Evolutionary conservation across 2,329 filamentous ascomycete genomes (phyloP).

Genomic region (Monosporascus sp.): DNA sequence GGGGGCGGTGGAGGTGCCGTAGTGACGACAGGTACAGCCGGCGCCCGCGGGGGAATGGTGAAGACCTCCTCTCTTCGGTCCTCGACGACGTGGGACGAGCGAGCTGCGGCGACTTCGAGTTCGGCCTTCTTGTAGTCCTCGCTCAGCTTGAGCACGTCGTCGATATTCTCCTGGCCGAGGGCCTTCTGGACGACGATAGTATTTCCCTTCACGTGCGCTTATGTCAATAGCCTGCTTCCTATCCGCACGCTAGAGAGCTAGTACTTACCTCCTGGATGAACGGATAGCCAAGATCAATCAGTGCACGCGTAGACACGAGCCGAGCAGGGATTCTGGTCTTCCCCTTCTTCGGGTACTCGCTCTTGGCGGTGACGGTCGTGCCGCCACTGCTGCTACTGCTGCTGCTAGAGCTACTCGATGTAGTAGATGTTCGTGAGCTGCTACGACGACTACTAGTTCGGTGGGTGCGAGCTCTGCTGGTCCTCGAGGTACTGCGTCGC

Average conservation of each 20-base stretch:
- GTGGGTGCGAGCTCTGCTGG: slow-evolving; percentile 30
- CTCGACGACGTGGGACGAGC: slow-evolving; percentile 44
- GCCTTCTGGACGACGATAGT: slow-evolving; percentile 79
- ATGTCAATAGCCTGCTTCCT: neutral
- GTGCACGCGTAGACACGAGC: slow-evolving; percentile 72
- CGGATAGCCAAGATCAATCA: slow-evolving; percentile 80
- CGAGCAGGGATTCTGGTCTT: slow-evolving; percentile 83
- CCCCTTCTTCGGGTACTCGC: slow-evolving; percentile 72
- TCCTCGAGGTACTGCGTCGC: slow-evolving; percentile 38
- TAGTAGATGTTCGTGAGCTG: slow-evolving; percentile 39
- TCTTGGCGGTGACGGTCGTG: slow-evolving; percentile 43
- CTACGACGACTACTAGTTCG: slow-evolving; percentile 28
- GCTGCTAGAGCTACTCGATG: slow-evolving; percentile 36
- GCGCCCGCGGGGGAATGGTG: slow-evolving; percentile 28
- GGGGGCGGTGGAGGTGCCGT: slow-evolving; percentile 23
- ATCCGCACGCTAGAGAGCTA: neutral
- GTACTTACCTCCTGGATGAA: slow-evolving; percentile 74
- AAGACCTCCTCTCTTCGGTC: slow-evolving; percentile 43
- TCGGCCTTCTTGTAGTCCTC: slow-evolving; percentile 64
- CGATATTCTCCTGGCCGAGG: slow-evolving; percentile 84
- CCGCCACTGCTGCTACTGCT: slow-evolving; percentile 40
- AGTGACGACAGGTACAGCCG: slow-evolving; percentile 18
- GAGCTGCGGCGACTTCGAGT: slow-evolving; percentile 37
- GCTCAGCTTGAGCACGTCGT: slow-evolving; percentile 79
- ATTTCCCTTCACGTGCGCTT: slow-evolving; percentile 56